Evolutionary conservation across 805 yeast species (phyloP), one percentile per base, ranked within the genome.

Genomic region (Wickerhamiella kurtzmanii): DNA sequence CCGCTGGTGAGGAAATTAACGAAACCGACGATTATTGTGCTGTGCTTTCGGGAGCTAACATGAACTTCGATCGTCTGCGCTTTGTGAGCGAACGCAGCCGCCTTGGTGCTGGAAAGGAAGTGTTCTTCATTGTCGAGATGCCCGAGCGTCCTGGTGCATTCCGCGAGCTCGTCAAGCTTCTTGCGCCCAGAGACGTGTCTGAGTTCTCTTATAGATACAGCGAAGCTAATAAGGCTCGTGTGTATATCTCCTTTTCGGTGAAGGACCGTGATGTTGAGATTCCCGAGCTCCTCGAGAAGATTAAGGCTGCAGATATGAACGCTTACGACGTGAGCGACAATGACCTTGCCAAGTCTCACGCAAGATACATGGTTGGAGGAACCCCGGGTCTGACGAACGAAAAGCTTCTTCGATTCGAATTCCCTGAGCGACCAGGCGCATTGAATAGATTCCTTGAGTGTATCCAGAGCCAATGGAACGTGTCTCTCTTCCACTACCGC

Each of bases 371-470:
- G 53, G 95, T 92, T 20, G 99, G 99, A 49, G 98, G 98, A 49
- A 79, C 82, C 50, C 76, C 88, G 0, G 65, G 71, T 19, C 77
- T 83, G 17, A 72, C 76, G 22, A 73, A 84, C 53, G 99, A 92
- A 65, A 78, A 80, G 56, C 65, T 92, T 35, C 76, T 79, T 56
- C 74, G 82, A 43, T 92, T 92, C 58, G 96, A 87, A 64, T 94
- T 92, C 71, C 99, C 99, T 13, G 99, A 92, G 61, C 79, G 92
- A 59, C 97, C 98, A 2, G 95, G 96, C 43, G 96, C 98, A 1
- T 71, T 92, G 58, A 76, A 81, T 22, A 81, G 75, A 49, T 92
- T 92, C 67, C 72, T 92, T 58, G 74, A 73, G 22, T 72, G 79
- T 16, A 65, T 92, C 60, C 76, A 80, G 58, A 72, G 73, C 21